Evolutionary conservation across 2,329 filamentous ascomycete species (phyloP).

Genomic region (Epichloe sibirici): DNA sequence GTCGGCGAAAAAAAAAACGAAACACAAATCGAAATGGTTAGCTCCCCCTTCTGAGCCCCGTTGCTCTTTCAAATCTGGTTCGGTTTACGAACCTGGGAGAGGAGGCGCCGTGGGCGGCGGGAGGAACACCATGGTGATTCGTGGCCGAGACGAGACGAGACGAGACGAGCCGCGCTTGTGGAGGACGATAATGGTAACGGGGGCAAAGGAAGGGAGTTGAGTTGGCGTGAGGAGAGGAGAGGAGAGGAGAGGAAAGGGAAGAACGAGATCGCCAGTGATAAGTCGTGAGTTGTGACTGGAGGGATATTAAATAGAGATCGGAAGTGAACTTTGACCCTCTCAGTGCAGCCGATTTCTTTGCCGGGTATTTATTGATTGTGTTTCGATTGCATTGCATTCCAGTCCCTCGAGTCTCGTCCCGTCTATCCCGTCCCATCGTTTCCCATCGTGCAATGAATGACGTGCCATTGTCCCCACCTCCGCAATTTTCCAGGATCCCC

Average conservation of each 20-base stretch:
- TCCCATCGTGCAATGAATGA: too few relatives aligned
- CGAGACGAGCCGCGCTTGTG: too few relatives aligned
- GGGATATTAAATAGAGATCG: too few relatives aligned
- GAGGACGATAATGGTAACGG: too few relatives aligned
- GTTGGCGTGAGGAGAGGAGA: background rate
- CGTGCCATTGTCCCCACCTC: too few relatives aligned
- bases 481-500: too few relatives aligned
- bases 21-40: background rate
- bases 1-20: slow-evolving; percentile 1
- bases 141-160: background rate
- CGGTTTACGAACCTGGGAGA: slow-evolving; percentile 36
- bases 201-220: too few relatives aligned
- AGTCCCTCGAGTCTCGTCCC: too few relatives aligned
- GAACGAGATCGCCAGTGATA: background rate
- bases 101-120: slow-evolving; percentile 49
- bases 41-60: background rate
- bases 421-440: too few relatives aligned
- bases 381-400: too few relatives aligned
- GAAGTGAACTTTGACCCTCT: background rate
- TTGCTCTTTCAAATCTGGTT: too few relatives aligned
- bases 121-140: slow-evolving; percentile 40
- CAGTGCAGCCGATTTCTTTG: background rate
- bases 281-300: too few relatives aligned
- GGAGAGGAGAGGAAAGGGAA: background rate
- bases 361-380: background rate